Percentiles rank a stretch among this genome's conserved stretches.
Evolutionary conservation across 768 basidiomycete genomes (phyloP).

Genomic region (Pisolithus marmoratus): DNA sequence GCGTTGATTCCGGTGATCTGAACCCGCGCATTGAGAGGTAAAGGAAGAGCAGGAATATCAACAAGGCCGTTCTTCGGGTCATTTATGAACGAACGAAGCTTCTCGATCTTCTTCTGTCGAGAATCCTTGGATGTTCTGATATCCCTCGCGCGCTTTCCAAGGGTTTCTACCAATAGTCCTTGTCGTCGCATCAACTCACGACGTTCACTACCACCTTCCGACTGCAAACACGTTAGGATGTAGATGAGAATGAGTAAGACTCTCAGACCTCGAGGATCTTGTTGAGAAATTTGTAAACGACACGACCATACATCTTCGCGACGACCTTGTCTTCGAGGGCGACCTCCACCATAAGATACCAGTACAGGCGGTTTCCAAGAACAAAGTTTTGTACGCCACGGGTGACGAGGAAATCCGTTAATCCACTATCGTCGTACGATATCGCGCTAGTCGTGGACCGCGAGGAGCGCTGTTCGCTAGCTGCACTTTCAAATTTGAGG

Average conservation of each 20-base stretch:
- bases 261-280: slow-evolving; percentile 73
- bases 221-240: slow-evolving; percentile 29
- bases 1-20: slow-evolving; percentile 82
- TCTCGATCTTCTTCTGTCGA: slow-evolving; percentile 96
- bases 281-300: slow-evolving; percentile 86
- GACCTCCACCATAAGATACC: slow-evolving; percentile 98
- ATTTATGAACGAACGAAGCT: slow-evolving; percentile 75
- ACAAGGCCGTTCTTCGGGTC: slow-evolving; percentile 85
- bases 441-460: slow-evolving; percentile 67
- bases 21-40: slow-evolving; percentile 86
- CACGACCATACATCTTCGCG: slow-evolving; percentile 90
- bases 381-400: slow-evolving; percentile 79
- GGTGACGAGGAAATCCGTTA: slow-evolving; percentile 87
- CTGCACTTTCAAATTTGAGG: slow-evolving; percentile 88
- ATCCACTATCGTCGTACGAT: slow-evolving; percentile 86
- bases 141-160: slow-evolving; percentile 83
- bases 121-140: slow-evolving; percentile 87
- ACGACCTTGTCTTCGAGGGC: slow-evolving; percentile 80
- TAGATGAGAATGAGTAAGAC: neutral
- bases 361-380: slow-evolving; percentile 88
- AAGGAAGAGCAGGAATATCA: slow-evolving; percentile 73
- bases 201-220: slow-evolving; percentile 73
- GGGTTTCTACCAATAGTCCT: slow-evolving; percentile 79
- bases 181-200: slow-evolving; percentile 89
- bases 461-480: slow-evolving; percentile 71